Evolutionary conservation across 106 monocot species (phyloP).

Genomic region (Vanilla planifolia): DNA sequence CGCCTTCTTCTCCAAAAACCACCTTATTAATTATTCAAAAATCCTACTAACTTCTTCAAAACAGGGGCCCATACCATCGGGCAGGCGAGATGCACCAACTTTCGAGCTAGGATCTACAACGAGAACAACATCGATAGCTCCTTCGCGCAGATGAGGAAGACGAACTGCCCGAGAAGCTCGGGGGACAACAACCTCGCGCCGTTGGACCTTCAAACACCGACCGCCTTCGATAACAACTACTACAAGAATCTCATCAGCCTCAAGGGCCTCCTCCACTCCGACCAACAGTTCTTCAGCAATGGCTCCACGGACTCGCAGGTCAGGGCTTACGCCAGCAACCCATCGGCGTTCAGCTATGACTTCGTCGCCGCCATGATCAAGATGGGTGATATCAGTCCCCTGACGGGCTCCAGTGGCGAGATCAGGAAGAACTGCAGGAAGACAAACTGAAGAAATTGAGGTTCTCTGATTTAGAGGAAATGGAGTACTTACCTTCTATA

Average conservation of each 20-base stretch:
- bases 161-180: constrained; percentile 35
- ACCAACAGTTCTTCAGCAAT: constrained; percentile 68
- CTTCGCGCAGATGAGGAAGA: constrained; percentile 28
- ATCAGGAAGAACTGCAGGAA: constrained; percentile 79
- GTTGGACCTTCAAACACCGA: constrained; percentile 47
- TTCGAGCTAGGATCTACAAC: constrained; percentile 65
- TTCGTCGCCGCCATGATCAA: constrained; percentile 72
- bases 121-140: constrained; percentile 64
- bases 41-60: not conserved
- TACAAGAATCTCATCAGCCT: constrained; percentile 58
- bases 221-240: constrained; percentile 59
- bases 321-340: constrained; percentile 33
- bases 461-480: not conserved
- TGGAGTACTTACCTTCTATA: no score
- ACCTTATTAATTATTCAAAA: not conserved
- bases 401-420: constrained; percentile 68
- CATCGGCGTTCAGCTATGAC: constrained; percentile 41
- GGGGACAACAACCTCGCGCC: constrained; percentile 63
- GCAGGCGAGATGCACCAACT: constrained; percentile 50
- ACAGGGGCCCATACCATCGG: constrained; percentile 79
- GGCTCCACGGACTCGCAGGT: constrained; percentile 63
- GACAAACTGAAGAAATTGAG: constrained; percentile 20
- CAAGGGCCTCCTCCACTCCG: constrained; percentile 78
- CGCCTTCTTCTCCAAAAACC: no score
- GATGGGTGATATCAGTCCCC: constrained; percentile 76